Evolutionary conservation across 2,329 filamentous ascomycete genomes (phyloP).

Genomic region (Blastomyces gilchristii): DNA sequence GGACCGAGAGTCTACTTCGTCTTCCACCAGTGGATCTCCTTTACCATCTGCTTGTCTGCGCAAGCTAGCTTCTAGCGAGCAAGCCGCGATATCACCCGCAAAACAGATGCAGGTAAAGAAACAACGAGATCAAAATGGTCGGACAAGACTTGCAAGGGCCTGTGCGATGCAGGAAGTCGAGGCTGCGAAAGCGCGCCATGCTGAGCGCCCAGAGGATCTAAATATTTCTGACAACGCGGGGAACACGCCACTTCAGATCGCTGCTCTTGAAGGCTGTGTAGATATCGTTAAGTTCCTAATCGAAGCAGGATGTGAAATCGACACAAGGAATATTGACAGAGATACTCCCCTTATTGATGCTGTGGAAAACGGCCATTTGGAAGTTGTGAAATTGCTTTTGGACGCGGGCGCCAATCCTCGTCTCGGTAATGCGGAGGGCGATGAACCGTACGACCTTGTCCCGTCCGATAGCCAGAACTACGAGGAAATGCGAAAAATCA

Average conservation of each 20-base stretch:
- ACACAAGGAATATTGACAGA: slow-evolving; percentile 67
- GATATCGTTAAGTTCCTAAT: slow-evolving; percentile 83
- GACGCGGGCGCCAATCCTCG: slow-evolving; percentile 84
- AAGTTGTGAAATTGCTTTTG: slow-evolving; percentile 74
- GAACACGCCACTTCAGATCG: slow-evolving; percentile 93
- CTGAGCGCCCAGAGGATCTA: slow-evolving; percentile 74
- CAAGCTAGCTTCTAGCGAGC: slow-evolving; percentile 33
- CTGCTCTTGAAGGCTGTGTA: slow-evolving; percentile 73
- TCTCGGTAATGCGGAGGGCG: slow-evolving; percentile 80
- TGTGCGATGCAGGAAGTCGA: slow-evolving; percentile 80
- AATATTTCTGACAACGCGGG: slow-evolving; percentile 87
- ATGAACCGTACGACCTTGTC: slow-evolving; percentile 81
- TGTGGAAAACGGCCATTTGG: slow-evolving; percentile 86
- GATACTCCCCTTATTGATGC: slow-evolving; percentile 94
- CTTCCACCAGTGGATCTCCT: slow-evolving; percentile 36
- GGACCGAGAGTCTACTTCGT: slow-evolving; percentile 37
- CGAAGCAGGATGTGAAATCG: slow-evolving; percentile 70
- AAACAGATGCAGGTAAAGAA: slow-evolving; percentile 64
- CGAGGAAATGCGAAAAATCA: slow-evolving; percentile 62
- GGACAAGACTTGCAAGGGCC: slow-evolving; percentile 80
- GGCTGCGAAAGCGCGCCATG: slow-evolving; percentile 60
- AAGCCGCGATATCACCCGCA: slow-evolving; percentile 51
- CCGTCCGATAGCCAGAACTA: slow-evolving; percentile 64
- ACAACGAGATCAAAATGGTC: slow-evolving; percentile 82
- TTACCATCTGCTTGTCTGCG: slow-evolving; percentile 32